A percentile compares a stretch with the other conserved stretches of the same genome.
These are phyloP conservation scores for Globisporangium spinosum DNA, from an alignment of 352 stramenopile genomes.

Conservation along the genomic window DNA sequence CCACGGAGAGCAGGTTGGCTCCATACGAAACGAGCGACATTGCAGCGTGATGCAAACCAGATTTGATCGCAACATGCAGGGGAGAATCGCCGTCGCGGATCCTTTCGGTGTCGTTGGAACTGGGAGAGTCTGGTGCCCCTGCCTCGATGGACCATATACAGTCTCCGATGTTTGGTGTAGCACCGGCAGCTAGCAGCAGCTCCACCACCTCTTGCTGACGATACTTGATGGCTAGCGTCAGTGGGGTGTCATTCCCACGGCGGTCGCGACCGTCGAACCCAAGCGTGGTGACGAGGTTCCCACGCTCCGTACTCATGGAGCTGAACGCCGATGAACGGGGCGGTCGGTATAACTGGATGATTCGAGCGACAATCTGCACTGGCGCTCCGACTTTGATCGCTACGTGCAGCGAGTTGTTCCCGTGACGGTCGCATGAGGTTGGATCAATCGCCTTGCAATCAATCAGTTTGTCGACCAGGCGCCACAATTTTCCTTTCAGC, in stretches of 20 bases:
- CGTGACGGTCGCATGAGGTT: slow-evolving; percentile 36
- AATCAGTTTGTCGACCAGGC: slow-evolving; percentile 48
- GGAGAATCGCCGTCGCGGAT: slow-evolving; percentile 35
- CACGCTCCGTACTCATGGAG: slow-evolving; percentile 17
- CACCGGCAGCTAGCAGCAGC: slow-evolving; percentile 37
- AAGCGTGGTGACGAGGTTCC: slow-evolving; percentile 23
- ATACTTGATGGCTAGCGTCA: slow-evolving; percentile 55
- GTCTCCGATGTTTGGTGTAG: slow-evolving; percentile 24
- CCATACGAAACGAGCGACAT: slow-evolving; percentile 43
- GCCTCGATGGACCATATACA: slow-evolving; percentile 23
- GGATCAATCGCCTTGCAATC: slow-evolving; percentile 40
- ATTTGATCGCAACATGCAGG: slow-evolving; percentile 62
- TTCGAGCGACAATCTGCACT: slow-evolving; percentile 30
- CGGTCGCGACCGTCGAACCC: slow-evolving; percentile 31
- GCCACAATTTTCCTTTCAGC: slow-evolving; percentile 58
- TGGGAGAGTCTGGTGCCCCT: too few species aligned
- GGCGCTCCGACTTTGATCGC: slow-evolving; percentile 59
- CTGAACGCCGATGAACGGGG: slow-evolving; percentile 16
- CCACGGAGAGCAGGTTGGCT: slow-evolving; percentile 37
- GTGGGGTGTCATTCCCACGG: slow-evolving; percentile 46
- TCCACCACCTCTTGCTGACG: slow-evolving; percentile 51
- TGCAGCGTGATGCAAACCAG: slow-evolving; percentile 39
- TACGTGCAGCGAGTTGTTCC: slow-evolving; percentile 60
- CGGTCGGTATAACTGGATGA: slow-evolving; percentile 49
- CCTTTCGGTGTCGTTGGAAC: neutral